These are phyloP conservation scores for Helicostylum pulchrum DNA, from an alignment of 192 early-diverging fungal species.

Conservation along the genomic window DNA sequence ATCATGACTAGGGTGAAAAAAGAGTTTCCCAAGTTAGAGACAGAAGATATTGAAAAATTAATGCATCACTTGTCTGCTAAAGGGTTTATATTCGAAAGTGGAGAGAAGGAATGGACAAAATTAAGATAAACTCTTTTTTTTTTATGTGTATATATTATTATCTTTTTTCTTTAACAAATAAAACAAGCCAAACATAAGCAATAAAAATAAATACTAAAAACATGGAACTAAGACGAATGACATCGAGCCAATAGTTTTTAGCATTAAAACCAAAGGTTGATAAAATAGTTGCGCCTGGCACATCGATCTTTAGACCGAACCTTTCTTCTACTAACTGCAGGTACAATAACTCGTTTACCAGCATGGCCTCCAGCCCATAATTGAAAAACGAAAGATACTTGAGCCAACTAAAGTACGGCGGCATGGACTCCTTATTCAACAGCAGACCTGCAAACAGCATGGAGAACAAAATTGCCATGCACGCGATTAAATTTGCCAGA, in stretches of 20 bases:
- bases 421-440: conserved; percentile 83
- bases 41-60: too few relatives aligned
- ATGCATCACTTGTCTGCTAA: too few relatives aligned
- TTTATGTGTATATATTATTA: conserved; percentile 34
- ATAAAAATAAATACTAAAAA: conserved; percentile 59
- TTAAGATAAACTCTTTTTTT: background rate
- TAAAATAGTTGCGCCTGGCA: conserved; percentile 79
- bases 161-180: conserved; percentile 78
- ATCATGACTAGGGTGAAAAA: too few relatives aligned
- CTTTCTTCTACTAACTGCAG: conserved; percentile 75
- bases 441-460: conserved; percentile 90
- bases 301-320: conserved; percentile 80
- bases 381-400: conserved; percentile 85
- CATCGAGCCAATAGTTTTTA: conserved; percentile 78
- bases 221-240: conserved; percentile 58
- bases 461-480: conserved; percentile 78
- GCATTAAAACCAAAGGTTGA: conserved; percentile 88
- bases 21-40: too few relatives aligned
- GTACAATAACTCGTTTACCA: conserved; percentile 86
- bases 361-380: conserved; percentile 82
- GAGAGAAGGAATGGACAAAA: too few relatives aligned
- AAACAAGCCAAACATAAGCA: conserved; percentile 74
- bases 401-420: conserved; percentile 59
- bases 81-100: too few relatives aligned
- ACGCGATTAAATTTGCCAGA: conserved; percentile 74